Evolutionary conservation across 768 basidiomycete genomes (phyloP).

Genomic region (Macrocybe gigantea): DNA sequence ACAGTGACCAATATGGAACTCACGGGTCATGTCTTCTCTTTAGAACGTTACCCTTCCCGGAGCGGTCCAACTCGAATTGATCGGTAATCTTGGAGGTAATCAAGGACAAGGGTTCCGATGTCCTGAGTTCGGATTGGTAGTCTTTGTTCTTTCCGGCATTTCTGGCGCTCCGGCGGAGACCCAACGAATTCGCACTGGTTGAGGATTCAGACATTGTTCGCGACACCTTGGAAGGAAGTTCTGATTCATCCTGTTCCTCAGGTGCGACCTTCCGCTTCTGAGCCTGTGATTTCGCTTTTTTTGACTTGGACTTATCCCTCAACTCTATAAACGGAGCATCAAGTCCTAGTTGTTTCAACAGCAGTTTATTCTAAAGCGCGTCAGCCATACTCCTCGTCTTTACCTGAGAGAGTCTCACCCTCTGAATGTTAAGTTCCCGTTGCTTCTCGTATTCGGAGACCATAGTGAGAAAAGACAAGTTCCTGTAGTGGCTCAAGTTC

Average conservation of each 20-base stretch:
- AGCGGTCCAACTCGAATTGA: slow-evolving; percentile 27
- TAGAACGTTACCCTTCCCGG: not conserved
- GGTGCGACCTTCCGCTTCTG: slow-evolving; percentile 38
- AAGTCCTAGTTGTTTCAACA: slow-evolving; percentile 39
- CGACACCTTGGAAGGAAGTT: slow-evolving; percentile 18
- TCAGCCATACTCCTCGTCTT: not conserved
- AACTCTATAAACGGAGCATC: slow-evolving; percentile 35
- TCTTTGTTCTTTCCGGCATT: slow-evolving; percentile 53
- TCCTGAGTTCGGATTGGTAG: slow-evolving; percentile 41
- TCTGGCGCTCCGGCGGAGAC: slow-evolving; percentile 61
- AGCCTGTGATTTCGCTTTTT: slow-evolving; percentile 16
- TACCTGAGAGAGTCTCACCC: slow-evolving; percentile 9
- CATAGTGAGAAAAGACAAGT: slow-evolving; percentile 7
- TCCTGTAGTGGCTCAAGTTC: not conserved
- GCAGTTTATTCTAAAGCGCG: slow-evolving; percentile 29
- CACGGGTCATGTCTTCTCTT: slow-evolving; percentile 47
- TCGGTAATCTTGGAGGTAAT: not conserved
- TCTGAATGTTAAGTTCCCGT: slow-evolving; percentile 27
- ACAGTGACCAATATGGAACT: slow-evolving; percentile 13
- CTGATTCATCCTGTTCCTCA: slow-evolving; percentile 14
- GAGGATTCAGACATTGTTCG: slow-evolving; percentile 21
- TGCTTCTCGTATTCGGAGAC: slow-evolving; percentile 28
- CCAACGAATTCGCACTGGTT: slow-evolving; percentile 9
- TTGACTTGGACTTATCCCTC: slow-evolving; percentile 33
- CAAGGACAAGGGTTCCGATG: slow-evolving; percentile 23